These are phyloP conservation scores for Schizothecium vesticola DNA, from an alignment of 495 filamentous ascomycete genomes.

Conservation along the genomic window DNA sequence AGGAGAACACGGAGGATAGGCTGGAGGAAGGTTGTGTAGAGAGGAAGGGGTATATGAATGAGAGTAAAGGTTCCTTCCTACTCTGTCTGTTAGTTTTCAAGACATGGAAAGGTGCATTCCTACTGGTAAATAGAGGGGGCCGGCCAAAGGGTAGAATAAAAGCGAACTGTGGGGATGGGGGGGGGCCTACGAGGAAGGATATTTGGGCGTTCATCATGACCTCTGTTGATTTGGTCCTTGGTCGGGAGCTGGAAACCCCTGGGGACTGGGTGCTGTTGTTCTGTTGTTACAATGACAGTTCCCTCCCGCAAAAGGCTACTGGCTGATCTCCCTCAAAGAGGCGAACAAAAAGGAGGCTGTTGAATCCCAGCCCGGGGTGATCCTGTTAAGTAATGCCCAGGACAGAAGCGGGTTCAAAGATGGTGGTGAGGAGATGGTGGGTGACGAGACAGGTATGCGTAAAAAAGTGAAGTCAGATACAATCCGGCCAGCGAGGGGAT, in stretches of 20 bases:
- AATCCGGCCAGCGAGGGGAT: background rate
- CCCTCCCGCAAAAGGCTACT: background rate
- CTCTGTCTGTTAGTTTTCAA: background rate
- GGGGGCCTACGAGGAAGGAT: constrained; percentile 48
- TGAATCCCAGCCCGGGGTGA: background rate
- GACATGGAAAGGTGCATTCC: background rate
- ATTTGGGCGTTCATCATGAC: constrained; percentile 50
- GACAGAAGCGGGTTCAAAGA: background rate
- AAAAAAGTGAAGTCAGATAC: background rate
- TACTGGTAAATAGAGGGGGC: background rate
- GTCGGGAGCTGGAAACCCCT: background rate
- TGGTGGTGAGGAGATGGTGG: background rate
- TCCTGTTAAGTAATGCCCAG: background rate
- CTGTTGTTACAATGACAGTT: background rate
- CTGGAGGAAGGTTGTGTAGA: constrained; percentile 78
- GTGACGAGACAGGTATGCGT: background rate
- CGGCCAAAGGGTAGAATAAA: background rate
- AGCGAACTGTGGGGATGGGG: background rate
- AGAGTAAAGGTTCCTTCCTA: constrained; percentile 84
- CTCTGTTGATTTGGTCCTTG: background rate
- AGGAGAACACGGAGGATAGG: constrained; percentile 81
- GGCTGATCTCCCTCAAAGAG: background rate
- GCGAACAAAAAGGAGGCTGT: background rate
- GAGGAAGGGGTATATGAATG: constrained; percentile 81
- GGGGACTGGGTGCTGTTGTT: background rate